phyloP scores from a whole-genome alignment of 352 stramenopile species.

The Blastocystis sp. region DNA sequence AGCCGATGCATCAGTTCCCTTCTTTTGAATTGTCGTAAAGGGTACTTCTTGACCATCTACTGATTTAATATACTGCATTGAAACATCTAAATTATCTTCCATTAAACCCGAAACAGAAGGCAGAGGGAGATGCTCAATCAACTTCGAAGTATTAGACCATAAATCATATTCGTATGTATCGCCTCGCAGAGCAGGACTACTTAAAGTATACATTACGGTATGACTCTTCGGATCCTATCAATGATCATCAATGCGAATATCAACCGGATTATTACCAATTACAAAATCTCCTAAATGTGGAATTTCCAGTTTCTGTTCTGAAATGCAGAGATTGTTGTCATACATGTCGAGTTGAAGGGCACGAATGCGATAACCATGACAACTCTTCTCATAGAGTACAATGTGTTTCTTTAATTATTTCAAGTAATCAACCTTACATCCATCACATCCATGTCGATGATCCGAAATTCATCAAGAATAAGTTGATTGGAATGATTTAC shows the following conservation, averaged over 20 bases:
- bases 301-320: slow-evolving; percentile 16
- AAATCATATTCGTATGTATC: slow-evolving; percentile 54
- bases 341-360: slow-evolving; percentile 38
- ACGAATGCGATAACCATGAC: slow-evolving; percentile 54
- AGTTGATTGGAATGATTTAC: background rate
- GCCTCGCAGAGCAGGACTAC: background rate
- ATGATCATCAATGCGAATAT: background rate
- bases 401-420: slow-evolving; percentile 26
- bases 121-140: background rate
- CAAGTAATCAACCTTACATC: background rate
- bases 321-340: slow-evolving; percentile 45
- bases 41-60: slow-evolving; percentile 17
- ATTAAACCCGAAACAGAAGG: background rate
- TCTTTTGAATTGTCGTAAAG: background rate
- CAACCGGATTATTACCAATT: slow-evolving; percentile 16
- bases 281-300: slow-evolving; percentile 33
- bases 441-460: slow-evolving; percentile 64
- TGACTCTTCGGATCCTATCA: slow-evolving; percentile 6
- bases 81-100: background rate
- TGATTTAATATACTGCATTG: background rate
- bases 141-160: background rate
- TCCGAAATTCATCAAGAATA: slow-evolving; percentile 17
- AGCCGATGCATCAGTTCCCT: background rate
- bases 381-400: slow-evolving; percentile 60
- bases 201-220: background rate